Evolutionary conservation across 345 rosid species (phyloP).

Genomic region (Eucalyptus lansdowneana): DNA sequence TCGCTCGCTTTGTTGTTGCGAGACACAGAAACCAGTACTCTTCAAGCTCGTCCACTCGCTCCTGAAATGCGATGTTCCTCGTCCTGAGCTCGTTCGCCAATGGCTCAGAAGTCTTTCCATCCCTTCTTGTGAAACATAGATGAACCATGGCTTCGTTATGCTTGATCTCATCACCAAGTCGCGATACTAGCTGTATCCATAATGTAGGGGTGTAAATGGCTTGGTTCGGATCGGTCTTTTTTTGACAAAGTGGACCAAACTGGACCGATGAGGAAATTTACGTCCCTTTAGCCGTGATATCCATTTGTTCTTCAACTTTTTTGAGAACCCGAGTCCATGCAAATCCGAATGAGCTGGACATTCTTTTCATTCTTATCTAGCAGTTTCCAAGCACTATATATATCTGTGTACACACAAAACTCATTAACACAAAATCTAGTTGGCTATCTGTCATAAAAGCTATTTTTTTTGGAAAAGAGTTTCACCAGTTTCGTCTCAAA

Average conservation of each 20-base stretch:
- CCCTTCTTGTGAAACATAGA: background rate
- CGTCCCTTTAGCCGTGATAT: background rate
- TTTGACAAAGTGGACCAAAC: fast-evolving
- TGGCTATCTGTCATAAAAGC: background rate
- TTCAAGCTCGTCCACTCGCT: background rate
- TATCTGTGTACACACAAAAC: fast-evolving
- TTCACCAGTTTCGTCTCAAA: background rate
- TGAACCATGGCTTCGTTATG: background rate
- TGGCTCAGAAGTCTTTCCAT: background rate
- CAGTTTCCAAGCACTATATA: background rate
- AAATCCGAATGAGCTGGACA: background rate
- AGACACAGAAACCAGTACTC: background rate
- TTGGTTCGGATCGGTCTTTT: too few species aligned
- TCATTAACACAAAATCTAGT: background rate
- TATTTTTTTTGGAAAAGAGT: background rate
- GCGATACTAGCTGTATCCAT: background rate
- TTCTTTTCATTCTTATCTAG: background rate
- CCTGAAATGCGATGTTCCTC: background rate
- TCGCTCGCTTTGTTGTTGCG: background rate
- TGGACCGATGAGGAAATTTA: background rate
- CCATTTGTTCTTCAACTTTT: background rate
- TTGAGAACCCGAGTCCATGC: background rate
- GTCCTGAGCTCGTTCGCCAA: background rate
- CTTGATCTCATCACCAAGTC: background rate
- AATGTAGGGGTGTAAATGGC: background rate